phyloP scores from a whole-genome alignment of 1,284 basidiomycete species.

The Ganoderma boninense region DNA sequence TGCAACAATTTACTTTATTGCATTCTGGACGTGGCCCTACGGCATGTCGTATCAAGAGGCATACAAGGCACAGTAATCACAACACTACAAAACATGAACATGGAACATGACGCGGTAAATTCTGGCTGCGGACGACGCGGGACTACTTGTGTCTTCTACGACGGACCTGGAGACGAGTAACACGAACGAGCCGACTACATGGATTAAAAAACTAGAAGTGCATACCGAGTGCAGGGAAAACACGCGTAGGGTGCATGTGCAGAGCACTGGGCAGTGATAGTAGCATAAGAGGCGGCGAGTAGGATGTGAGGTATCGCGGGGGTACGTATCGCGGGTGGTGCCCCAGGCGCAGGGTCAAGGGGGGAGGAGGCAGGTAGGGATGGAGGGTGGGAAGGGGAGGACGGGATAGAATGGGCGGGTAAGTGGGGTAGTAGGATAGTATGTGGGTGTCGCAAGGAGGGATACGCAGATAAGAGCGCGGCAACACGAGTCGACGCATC shows the following conservation, averaged over 20 bases:
- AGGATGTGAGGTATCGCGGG: slow-evolving; percentile 19
- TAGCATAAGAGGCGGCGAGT: slow-evolving; percentile 3
- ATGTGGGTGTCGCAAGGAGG: slow-evolving; percentile 18
- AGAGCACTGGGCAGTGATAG: background rate
- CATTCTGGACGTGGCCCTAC: background rate
- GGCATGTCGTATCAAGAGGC: slow-evolving; percentile 5
- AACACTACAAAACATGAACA: background rate
- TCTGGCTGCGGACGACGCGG: background rate
- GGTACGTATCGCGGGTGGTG: slow-evolving; percentile 14
- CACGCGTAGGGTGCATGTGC: background rate
- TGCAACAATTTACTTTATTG: background rate
- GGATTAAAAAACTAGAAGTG: background rate
- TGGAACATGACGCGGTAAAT: background rate
- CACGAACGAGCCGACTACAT: background rate
- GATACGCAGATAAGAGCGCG: slow-evolving; percentile 14
- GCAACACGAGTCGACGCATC: slow-evolving; percentile 1
- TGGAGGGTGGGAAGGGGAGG: slow-evolving; percentile 1
- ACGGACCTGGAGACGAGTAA: background rate
- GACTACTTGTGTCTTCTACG: slow-evolving; percentile 3
- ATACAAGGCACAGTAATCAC: background rate
- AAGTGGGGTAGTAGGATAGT: slow-evolving; percentile 13
- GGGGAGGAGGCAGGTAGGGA: background rate
- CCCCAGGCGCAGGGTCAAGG: background rate
- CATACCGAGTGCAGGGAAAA: background rate
- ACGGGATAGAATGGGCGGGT: background rate